Evolutionary conservation across 768 basidiomycete species (phyloP), one percentile per base, ranked within the genome.

Genomic region (Suillus decipiens): DNA sequence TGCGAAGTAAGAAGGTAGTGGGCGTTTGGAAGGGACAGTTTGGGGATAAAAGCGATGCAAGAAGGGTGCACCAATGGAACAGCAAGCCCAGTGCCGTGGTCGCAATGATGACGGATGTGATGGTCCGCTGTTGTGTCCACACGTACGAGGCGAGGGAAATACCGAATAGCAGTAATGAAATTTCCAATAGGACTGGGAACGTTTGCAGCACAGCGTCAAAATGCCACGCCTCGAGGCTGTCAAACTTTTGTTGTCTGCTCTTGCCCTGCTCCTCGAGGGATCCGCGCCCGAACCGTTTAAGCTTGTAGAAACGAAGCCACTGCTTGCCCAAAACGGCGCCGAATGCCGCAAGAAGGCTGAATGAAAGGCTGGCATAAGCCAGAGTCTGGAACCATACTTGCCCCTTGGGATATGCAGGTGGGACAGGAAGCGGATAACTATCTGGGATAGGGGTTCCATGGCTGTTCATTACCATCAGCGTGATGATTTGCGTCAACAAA

Each of bases 11-110:
- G 8, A 47, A 37, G 24, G 65, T 56, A 28, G 54, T 19, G 14
- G 65, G 65, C 1, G 65, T 66, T 61, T 65, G 65, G 65, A 66
- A 66, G 48, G 65, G 65, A 55, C 65, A 66, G n/a, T 31, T 14
- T 19, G 61, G 37, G 24, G 41, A 66, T 43, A 61, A 34, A 31
- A 61, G 45, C 12, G 65, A 65, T 34, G 60, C 48, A 24, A 66
- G 17, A 2, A 66, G 43, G 37, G 66, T 66, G 34, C 60, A 45
- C 11, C 36, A 17, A 31, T 66, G 61, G 51, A 66, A 66, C 12
- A 66, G n/a, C 60, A 61, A 54, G 31, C 65, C 64, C 11, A 66
- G 9, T 17, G 14, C 57, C 36, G 65, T 65, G 11, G 58, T 41
- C 10, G 37, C 65, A 53, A 60, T 60, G 22, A 66, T 34, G 31